Evolutionary conservation across 371 early-diverging fungal species (phyloP), one percentile per base, ranked within the genome.

Genomic region (Vairimorpha ceranae): DNA sequence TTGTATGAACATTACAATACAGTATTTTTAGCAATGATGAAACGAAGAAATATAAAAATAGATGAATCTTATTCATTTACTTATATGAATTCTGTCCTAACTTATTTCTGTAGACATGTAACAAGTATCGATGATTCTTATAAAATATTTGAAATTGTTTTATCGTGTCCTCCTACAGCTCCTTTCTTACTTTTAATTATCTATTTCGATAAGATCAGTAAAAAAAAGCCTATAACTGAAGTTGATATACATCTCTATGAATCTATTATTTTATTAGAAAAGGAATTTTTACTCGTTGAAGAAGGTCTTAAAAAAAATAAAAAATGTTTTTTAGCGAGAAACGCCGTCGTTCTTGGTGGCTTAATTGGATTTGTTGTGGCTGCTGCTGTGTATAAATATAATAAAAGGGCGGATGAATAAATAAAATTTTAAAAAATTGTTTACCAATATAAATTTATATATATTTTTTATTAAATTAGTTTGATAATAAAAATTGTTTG

Each of bases 1-100:
- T 6, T 74, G 38, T 82, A 79, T 38, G 63, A 43, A 23, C 45
- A 67, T 25, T 64, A 77, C 36, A 77, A 70, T 43, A 43, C 19
- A 7, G 65, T 82, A 25, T 82, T 82, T 70, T 43, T 73, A 35
- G 41, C 38, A 52, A 74, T 82, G 64, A 82, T 82, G 79, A 52
- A 68, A n/a, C 63, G 67, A 48, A 70, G 69, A 56, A 66, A 66
- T 29, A 61, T 60, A 21, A 65, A 46, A 48, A 67, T 81, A 14
- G 10, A 48, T 0, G 59, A 63, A 43, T 21, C 36, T 25, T 66
- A 58, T 36, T 52, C 63, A n/a, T 32, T 63, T 21, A 65, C 36
- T 35, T 80, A 71, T 38, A 77, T 75, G 75, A 75, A 70, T n/a
- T 35, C 41, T 19, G 67, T 75, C 1, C 60, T 82, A 43, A 77